phyloP scores from a whole-genome alignment of 345 rosid species.

The Leavenworthia alabamica region DNA sequence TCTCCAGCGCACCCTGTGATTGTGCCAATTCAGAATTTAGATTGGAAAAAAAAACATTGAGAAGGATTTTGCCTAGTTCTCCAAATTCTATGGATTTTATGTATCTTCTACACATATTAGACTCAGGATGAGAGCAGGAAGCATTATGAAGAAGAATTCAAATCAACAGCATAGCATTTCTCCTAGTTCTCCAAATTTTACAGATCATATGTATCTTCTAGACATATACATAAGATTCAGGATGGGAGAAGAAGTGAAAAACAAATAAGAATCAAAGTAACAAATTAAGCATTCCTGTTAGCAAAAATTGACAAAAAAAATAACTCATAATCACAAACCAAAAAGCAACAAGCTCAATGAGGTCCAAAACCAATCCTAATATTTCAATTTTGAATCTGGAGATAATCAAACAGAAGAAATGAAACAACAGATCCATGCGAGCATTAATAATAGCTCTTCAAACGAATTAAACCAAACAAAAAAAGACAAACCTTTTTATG shows the following conservation, averaged over 20 bases:
- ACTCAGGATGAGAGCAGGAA: not conserved
- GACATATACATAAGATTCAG: not conserved
- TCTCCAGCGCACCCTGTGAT: conserved; percentile 53
- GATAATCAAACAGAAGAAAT: not conserved
- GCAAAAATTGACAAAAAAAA: not conserved
- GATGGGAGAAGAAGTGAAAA: not conserved
- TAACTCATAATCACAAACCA: not conserved
- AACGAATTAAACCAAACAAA: too few species aligned
- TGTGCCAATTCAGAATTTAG: conserved; percentile 1
- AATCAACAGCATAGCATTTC: conserved; percentile 4
- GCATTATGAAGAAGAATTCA: conserved; percentile 7
- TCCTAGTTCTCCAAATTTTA: not conserved
- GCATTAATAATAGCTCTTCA: not conserved
- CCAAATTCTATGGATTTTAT: not conserved
- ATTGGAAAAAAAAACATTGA: not conserved
- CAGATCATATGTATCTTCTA: too few species aligned
- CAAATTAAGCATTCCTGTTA: not conserved
- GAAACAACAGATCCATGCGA: conserved; percentile 14
- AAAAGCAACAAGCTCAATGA: not conserved
- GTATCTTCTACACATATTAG: not conserved
- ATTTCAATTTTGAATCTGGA: conserved; percentile 5
- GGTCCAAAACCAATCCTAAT: not conserved
- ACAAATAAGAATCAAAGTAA: not conserved
- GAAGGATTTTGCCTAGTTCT: not conserved
- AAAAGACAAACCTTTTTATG: conserved; percentile 57